A percentile compares a stretch with the other conserved stretches of the same genome.
Evolutionary conservation across 1,284 basidiomycete genomes (phyloP).

Genomic region (Apiotrichum sp.): DNA sequence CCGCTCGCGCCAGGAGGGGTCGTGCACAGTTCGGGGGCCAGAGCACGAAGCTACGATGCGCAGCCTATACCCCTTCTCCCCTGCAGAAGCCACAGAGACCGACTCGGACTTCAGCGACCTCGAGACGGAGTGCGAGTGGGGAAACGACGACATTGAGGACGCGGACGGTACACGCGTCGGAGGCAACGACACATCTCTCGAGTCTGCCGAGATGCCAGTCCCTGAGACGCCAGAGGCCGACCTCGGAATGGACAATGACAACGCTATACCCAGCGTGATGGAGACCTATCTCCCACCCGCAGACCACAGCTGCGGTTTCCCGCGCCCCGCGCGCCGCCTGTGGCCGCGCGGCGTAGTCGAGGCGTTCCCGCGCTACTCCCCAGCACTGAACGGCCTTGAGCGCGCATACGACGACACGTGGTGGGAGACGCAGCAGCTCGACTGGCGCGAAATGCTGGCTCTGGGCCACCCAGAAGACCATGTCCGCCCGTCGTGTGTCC

Average conservation of each 20-base stretch:
- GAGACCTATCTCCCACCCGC: not conserved
- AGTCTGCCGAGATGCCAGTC: not conserved
- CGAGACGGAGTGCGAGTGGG: constrained; percentile 1
- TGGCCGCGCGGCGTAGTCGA: not conserved
- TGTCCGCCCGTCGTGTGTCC: not conserved
- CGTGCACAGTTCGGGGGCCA: not conserved
- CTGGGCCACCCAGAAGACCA: not conserved
- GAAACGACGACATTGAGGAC: not conserved
- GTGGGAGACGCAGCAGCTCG: constrained; percentile 3
- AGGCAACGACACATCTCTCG: too few species aligned
- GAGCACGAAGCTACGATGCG: constrained; percentile 1
- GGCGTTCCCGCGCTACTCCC: not conserved
- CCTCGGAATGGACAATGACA: not conserved
- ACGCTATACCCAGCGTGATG: not conserved
- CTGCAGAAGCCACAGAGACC: not conserved
- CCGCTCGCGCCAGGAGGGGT: not conserved
- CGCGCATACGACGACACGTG: not conserved
- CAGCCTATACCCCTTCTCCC: not conserved
- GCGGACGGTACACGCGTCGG: not conserved
- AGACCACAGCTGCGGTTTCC: not conserved
- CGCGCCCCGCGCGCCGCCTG: not conserved
- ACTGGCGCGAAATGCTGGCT: not conserved
- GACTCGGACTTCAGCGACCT: not conserved
- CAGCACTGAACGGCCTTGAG: not conserved
- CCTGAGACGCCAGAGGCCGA: constrained; percentile 1